Evolutionary conservation across 768 basidiomycete species (phyloP).

Genomic region (Galerina sulciceps): DNA sequence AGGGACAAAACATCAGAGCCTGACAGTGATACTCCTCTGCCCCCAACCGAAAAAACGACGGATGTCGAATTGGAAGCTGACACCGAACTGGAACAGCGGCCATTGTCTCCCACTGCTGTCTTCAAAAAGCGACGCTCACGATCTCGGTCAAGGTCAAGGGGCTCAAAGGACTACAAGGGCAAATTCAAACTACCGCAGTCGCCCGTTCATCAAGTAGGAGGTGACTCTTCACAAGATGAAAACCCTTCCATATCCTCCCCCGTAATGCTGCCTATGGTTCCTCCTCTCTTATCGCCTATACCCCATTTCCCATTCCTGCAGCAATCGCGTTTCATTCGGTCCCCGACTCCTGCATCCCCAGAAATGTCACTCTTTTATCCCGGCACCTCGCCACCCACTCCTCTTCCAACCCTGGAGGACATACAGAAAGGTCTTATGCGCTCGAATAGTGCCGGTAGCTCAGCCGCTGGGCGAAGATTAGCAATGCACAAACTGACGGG

Average conservation of each 20-base stretch:
- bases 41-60: conserved; percentile 16
- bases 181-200: conserved; percentile 57
- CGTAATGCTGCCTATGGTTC: conserved; percentile 36
- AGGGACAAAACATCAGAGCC: conserved; percentile 19
- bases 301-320: conserved; percentile 55
- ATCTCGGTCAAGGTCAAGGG: conserved; percentile 79
- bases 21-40: conserved; percentile 21
- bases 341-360: conserved; percentile 56
- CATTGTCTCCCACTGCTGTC: conserved; percentile 48
- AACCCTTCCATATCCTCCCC: conserved; percentile 43
- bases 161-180: conserved; percentile 74
- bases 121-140: conserved; percentile 71
- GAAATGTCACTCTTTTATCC: conserved; percentile 64
- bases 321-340: conserved; percentile 49
- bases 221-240: conserved; percentile 78
- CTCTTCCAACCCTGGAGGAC: conserved; percentile 78
- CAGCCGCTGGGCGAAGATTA: conserved; percentile 65
- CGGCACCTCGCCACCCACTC: conserved; percentile 68
- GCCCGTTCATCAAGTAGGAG: conserved; percentile 47
- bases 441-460: conserved; percentile 89
- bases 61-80: conserved; percentile 40
- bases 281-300: conserved; percentile 48
- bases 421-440: conserved; percentile 81
- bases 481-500: conserved; percentile 89
- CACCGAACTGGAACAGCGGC: conserved; percentile 42